phyloP scores from a whole-genome alignment of 2,329 filamentous ascomycete genomes.

The Ophiosphaerella herpotricha region DNA sequence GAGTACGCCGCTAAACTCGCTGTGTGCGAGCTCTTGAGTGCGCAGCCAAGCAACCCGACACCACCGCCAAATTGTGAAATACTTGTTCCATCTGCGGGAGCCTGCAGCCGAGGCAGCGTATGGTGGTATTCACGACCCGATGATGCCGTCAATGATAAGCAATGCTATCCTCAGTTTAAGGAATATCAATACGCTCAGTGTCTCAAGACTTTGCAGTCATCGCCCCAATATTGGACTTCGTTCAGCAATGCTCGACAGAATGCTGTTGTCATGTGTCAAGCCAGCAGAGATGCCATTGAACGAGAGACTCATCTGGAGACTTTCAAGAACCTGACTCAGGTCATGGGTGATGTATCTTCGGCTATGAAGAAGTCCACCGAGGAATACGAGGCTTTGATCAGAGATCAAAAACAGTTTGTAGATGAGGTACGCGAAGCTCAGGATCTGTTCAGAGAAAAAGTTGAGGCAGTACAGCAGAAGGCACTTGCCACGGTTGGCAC shows the following conservation, averaged over 20 bases:
- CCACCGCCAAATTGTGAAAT: constrained; percentile 58
- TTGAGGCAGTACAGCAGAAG: constrained; percentile 23
- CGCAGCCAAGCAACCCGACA: constrained; percentile 46
- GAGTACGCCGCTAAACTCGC: constrained; percentile 66
- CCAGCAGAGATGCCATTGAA: constrained; percentile 62
- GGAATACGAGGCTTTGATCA: constrained; percentile 28
- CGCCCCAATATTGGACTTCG: constrained; percentile 65
- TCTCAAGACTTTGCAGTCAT: constrained; percentile 57
- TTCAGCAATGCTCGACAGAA: constrained; percentile 67
- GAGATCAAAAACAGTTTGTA: constrained; percentile 28
- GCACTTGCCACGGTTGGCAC: constrained; percentile 21
- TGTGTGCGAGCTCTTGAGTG: constrained; percentile 64
- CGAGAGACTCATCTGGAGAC: constrained; percentile 51
- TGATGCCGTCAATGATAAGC: constrained; percentile 15
- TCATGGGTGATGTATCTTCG: constrained; percentile 27
- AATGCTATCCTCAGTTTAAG: constrained; percentile 43
- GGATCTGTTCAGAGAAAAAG: constrained; percentile 17
- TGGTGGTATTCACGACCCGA: constrained; percentile 25
- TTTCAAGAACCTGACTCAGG: constrained; percentile 40
- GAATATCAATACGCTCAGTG: constrained; percentile 54
- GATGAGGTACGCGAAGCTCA: constrained; percentile 28
- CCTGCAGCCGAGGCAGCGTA: constrained; percentile 27
- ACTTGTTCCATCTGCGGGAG: constrained; percentile 50
- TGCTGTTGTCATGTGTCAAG: constrained; percentile 65
- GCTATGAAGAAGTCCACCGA: constrained; percentile 26